Evolutionary conservation across 2,329 filamentous ascomycete genomes (phyloP).

Genomic region (Colletotrichum eremochloae): DNA sequence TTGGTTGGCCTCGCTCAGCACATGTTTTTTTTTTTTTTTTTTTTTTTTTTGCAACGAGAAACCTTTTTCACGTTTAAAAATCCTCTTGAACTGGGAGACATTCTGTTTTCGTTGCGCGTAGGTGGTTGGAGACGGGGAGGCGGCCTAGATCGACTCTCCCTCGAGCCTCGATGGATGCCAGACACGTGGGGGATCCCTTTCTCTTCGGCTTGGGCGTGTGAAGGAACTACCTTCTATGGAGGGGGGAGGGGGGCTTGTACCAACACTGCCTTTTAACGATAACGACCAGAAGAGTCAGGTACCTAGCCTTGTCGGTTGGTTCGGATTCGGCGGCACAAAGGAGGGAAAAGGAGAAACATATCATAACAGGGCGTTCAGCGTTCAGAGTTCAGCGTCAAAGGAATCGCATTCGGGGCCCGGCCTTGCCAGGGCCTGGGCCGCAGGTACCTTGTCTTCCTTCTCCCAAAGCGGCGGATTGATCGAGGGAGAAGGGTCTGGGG

Average conservation of each 20-base stretch:
- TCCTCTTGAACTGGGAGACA: not conserved
- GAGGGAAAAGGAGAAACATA: not conserved
- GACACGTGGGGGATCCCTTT: not conserved
- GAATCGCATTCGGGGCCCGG: not conserved
- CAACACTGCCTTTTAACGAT: not conserved
- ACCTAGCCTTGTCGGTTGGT: not conserved
- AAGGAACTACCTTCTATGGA: not conserved
- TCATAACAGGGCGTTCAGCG: not conserved
- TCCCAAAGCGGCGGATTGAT: constrained; percentile 1
- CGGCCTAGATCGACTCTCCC: not conserved
- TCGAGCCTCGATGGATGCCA: not conserved
- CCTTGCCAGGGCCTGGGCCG: not conserved
- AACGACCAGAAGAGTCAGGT: not conserved
- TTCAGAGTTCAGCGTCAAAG: constrained; percentile 1
- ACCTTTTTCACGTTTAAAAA: not conserved
- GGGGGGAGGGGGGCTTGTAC: not conserved
- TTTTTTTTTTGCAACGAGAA: not conserved
- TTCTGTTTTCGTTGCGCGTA: not conserved
- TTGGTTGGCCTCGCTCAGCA: not conserved
- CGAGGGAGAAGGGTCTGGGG: not conserved
- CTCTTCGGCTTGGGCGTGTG: not conserved
- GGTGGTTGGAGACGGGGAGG: too few relatives aligned
- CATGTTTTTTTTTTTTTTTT: not conserved
- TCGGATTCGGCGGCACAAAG: constrained; percentile 1
- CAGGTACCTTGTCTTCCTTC: not conserved